Evolutionary conservation across 2,329 filamentous ascomycete species (phyloP).

Genomic region (Triangularia setosa): DNA sequence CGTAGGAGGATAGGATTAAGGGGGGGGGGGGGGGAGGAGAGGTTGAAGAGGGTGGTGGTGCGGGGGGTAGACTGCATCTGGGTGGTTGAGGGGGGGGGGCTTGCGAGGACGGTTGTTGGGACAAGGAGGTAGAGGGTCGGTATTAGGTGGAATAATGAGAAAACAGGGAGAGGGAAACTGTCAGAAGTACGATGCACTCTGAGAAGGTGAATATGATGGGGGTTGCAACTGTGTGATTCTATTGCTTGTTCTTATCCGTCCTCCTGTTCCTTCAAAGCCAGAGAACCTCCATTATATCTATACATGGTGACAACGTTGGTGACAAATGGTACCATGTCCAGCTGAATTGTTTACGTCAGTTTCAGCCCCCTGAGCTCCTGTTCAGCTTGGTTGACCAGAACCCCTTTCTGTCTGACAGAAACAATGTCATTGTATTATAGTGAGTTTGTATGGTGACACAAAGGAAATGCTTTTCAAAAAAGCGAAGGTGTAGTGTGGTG

Average conservation of each 20-base stretch:
- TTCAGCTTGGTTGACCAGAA: too few relatives aligned
- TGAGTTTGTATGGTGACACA: neutral
- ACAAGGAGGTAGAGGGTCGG: neutral
- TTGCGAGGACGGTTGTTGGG: neutral
- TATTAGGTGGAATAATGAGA: neutral
- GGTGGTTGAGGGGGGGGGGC: constrained; percentile 24
- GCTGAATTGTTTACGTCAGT: too few relatives aligned
- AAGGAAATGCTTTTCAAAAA: neutral
- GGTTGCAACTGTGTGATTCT: too few relatives aligned
- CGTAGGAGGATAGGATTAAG: constrained; percentile 30
- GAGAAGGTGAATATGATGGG: too few relatives aligned
- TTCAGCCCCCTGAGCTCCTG: too few relatives aligned
- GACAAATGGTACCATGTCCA: too few relatives aligned
- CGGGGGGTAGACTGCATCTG: constrained; percentile 30
- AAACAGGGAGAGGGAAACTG: neutral
- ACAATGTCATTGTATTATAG: neutral
- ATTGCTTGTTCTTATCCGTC: too few relatives aligned
- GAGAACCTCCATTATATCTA: too few relatives aligned
- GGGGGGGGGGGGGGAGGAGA: constrained; percentile 8
- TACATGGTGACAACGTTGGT: too few relatives aligned
- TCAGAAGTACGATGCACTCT: too few relatives aligned
- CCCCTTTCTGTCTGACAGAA: too few relatives aligned
- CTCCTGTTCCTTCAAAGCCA: too few relatives aligned
- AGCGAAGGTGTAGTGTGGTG: neutral
- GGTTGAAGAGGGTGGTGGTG: constrained; percentile 22